These are phyloP conservation scores for Blakeslea trispora DNA, from an alignment of 371 early-diverging fungal species.

Conservation along the genomic window DNA sequence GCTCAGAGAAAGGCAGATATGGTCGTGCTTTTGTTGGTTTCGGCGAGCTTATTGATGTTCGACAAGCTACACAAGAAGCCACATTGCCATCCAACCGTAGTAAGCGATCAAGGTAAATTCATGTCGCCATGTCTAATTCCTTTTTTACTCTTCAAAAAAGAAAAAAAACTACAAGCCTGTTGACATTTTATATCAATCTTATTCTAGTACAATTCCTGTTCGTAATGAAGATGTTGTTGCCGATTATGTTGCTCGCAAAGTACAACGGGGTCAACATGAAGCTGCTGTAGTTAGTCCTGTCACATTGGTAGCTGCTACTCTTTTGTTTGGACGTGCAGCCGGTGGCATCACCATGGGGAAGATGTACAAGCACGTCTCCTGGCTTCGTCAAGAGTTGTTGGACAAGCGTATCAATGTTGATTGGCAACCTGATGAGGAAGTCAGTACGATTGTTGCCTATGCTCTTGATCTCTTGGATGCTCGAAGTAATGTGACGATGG, in stretches of 20 bases:
- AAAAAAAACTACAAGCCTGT: neutral
- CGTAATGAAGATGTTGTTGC: slow-evolving; percentile 26
- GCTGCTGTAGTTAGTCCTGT: slow-evolving; percentile 44
- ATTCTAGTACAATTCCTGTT: slow-evolving; percentile 21
- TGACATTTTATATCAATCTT: slow-evolving; percentile 1
- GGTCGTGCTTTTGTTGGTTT: slow-evolving; percentile 51
- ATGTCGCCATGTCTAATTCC: no score
- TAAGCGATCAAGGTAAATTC: slow-evolving; percentile 22
- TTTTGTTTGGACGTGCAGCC: slow-evolving; percentile 41
- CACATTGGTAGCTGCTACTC: slow-evolving; percentile 43
- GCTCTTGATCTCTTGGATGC: slow-evolving; percentile 41
- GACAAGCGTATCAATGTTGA: slow-evolving; percentile 37
- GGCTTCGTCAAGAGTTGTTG: slow-evolving; percentile 38
- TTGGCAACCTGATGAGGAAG: slow-evolving; percentile 54
- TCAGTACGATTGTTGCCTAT: slow-evolving; percentile 38
- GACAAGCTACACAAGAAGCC: slow-evolving; percentile 18
- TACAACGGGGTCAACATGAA: slow-evolving; percentile 44
- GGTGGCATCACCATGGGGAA: slow-evolving; percentile 42
- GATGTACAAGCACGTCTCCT: slow-evolving; percentile 39
- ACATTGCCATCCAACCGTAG: slow-evolving; percentile 9
- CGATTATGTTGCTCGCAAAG: slow-evolving; percentile 31
- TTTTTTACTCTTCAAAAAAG: no score
- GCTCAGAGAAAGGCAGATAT: slow-evolving; percentile 38
- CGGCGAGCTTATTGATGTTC: slow-evolving; percentile 37
- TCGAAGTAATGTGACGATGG: slow-evolving; percentile 40